Evolutionary conservation across 805 yeast genomes (phyloP).

Genomic region (Ascoidea asiatica): DNA sequence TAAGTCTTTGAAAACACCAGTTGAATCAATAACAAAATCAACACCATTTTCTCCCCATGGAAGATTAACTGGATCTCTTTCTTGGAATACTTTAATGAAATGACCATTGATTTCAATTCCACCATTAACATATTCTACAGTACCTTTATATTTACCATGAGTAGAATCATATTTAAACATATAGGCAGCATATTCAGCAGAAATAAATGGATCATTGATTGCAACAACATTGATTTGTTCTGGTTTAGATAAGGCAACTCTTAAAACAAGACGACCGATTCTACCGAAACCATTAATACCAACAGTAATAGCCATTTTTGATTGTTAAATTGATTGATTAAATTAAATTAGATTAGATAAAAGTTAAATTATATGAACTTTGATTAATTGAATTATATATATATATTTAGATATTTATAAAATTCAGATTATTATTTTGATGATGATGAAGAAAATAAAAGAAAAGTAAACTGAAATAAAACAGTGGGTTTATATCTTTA

Average conservation of each 20-base stretch:
- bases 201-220: constrained; percentile 57
- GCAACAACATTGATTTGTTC: constrained; percentile 42
- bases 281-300: constrained; percentile 69
- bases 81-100: constrained; percentile 37
- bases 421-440: too few species aligned
- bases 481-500: too few species aligned
- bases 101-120: constrained; percentile 40
- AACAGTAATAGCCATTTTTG: constrained; percentile 36
- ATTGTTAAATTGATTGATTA: background rate
- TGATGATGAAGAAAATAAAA: too few species aligned
- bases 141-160: constrained; percentile 51
- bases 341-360: too few species aligned
- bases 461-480: too few species aligned
- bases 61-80: constrained; percentile 72
- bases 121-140: constrained; percentile 38
- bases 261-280: constrained; percentile 55
- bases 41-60: constrained; percentile 84
- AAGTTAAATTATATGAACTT: too few species aligned
- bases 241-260: constrained; percentile 43
- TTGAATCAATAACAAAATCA: constrained; percentile 82
- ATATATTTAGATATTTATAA: too few species aligned
- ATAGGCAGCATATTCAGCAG: constrained; percentile 57
- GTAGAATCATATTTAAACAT: constrained; percentile 67
- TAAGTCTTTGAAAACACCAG: constrained; percentile 81
- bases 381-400: too few species aligned